These are phyloP conservation scores for Moesziomyces globuligerus DNA, from an alignment of 1,284 basidiomycete species.

Conservation along the genomic window DNA sequence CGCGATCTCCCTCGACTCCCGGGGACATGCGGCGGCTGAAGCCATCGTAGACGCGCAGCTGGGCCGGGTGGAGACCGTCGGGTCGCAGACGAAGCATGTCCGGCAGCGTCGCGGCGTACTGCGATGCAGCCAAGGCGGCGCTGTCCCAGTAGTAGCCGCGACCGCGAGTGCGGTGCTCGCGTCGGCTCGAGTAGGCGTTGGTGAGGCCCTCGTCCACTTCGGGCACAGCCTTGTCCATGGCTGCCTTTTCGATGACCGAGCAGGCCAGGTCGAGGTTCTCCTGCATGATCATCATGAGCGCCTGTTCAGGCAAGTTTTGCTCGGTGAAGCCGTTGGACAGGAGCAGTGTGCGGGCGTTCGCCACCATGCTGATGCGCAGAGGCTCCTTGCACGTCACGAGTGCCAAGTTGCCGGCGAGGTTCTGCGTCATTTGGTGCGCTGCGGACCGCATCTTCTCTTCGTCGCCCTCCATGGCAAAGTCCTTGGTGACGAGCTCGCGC, in stretches of 20 bases:
- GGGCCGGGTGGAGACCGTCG: constrained; percentile 82
- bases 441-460: constrained; percentile 91
- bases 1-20: constrained; percentile 34
- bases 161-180: constrained; percentile 85
- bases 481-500: constrained; percentile 92
- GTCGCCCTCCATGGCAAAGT: constrained; percentile 93
- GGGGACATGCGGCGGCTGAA: constrained; percentile 71
- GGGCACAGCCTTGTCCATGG: constrained; percentile 94
- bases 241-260: constrained; percentile 93
- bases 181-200: constrained; percentile 78
- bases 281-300: constrained; percentile 81
- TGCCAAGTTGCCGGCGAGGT: constrained; percentile 93
- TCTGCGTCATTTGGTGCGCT: constrained; percentile 95
- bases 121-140: constrained; percentile 69
- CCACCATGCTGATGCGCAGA: constrained; percentile 89
- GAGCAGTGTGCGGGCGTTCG: constrained; percentile 78
- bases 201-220: constrained; percentile 93
- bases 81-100: constrained; percentile 88
- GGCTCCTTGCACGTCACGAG: constrained; percentile 99
- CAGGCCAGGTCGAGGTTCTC: constrained; percentile 96
- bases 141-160: constrained; percentile 61
- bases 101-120: constrained; percentile 82
- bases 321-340: constrained; percentile 73
- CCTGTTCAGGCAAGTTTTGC: constrained; percentile 71
- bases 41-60: constrained; percentile 93